phyloP scores from a whole-genome alignment of 805 yeast genomes.

The Cyberlindnera mrakii region DNA sequence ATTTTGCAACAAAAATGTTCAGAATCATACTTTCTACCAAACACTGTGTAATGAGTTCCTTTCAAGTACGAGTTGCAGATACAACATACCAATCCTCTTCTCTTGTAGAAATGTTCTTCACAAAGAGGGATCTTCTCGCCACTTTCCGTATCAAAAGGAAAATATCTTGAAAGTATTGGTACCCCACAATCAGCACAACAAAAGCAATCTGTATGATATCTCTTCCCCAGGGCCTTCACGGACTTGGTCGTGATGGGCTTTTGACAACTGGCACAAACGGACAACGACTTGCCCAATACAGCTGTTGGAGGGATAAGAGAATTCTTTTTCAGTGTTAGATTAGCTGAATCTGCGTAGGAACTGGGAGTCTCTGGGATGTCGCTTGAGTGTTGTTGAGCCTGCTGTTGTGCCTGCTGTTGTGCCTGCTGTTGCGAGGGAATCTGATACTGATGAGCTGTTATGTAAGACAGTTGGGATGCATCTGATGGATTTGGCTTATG shows the following conservation, averaged over 20 bases:
- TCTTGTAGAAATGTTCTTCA: constrained; percentile 86
- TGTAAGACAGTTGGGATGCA: constrained; percentile 6
- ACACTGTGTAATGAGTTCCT: constrained; percentile 91
- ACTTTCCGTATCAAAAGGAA: constrained; percentile 59
- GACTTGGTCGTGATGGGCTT: constrained; percentile 62
- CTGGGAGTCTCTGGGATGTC: background rate
- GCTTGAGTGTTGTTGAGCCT: background rate
- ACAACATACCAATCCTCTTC: constrained; percentile 79
- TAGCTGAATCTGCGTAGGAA: background rate
- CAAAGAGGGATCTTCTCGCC: constrained; percentile 61
- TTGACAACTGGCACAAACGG: constrained; percentile 41
- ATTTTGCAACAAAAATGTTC: constrained; percentile 92
- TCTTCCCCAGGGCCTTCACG: constrained; percentile 74
- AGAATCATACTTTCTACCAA: constrained; percentile 86
- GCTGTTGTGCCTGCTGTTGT: no score
- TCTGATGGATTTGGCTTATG: constrained; percentile 9
- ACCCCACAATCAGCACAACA: constrained; percentile 78
- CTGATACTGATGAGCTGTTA: constrained; percentile 4
- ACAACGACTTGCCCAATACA: constrained; percentile 1
- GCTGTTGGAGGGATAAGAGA: constrained; percentile 9
- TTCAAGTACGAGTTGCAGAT: constrained; percentile 81
- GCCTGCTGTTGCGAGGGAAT: background rate
- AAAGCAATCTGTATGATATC: constrained; percentile 86
- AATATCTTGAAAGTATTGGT: constrained; percentile 80
- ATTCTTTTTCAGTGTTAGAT: background rate